phyloP scores from a whole-genome alignment of 2,329 filamentous ascomycete genomes.

The Fusarium albidum region DNA sequence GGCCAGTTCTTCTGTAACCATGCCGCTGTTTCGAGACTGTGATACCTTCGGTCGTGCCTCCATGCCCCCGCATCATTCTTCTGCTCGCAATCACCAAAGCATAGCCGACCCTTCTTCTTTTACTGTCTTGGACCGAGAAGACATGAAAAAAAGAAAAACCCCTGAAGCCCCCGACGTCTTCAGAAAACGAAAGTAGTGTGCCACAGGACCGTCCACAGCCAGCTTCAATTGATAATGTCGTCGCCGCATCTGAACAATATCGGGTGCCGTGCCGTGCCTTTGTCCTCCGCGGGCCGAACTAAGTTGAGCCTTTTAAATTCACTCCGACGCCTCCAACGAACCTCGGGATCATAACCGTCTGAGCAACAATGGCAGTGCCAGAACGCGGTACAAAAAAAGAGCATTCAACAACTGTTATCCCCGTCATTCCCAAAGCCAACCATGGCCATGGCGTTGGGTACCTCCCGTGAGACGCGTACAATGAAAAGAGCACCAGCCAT shows the following conservation, averaged over 20 bases:
- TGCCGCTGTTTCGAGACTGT: conserved; percentile 18
- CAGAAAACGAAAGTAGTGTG: conserved; percentile 36
- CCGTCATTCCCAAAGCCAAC: conserved; percentile 36
- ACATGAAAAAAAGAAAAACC: conserved; percentile 28
- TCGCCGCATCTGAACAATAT: conserved; percentile 37
- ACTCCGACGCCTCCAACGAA: conserved; percentile 33
- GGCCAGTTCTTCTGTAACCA: background rate
- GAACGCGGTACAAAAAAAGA: conserved; percentile 35
- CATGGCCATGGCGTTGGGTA: conserved; percentile 37
- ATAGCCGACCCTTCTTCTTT: conserved; percentile 31
- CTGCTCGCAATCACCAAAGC: conserved; percentile 28
- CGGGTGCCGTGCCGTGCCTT: conserved; percentile 22
- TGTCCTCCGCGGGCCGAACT: conserved; percentile 31
- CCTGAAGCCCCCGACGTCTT: conserved; percentile 36
- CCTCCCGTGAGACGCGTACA: conserved; percentile 45
- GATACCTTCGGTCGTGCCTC: conserved; percentile 18
- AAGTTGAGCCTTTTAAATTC: conserved; percentile 35
- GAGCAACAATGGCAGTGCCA: conserved; percentile 35
- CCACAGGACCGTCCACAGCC: conserved; percentile 38
- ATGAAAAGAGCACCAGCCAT: conserved; percentile 53
- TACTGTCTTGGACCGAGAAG: conserved; percentile 34
- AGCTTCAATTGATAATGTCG: conserved; percentile 42
- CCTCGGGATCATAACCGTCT: conserved; percentile 29
- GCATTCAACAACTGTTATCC: conserved; percentile 34
- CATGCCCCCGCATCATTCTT: conserved; percentile 28